Base-by-base conservation (phyloP, 1,284 basidiomycete species). In the Anthracocystis setariae region DNA sequence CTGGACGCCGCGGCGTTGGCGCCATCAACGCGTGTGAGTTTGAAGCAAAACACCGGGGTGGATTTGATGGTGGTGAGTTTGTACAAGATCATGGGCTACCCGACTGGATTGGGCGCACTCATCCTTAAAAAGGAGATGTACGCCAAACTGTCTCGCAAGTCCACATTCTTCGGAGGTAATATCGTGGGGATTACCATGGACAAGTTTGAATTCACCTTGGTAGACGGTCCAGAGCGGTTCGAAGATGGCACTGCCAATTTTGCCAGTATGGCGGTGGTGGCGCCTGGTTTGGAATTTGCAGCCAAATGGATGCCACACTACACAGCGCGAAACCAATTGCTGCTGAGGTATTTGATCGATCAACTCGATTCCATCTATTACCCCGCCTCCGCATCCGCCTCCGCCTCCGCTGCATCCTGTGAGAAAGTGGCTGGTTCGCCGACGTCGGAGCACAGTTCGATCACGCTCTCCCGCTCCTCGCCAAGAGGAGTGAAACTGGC, bases 1-100 rank as follows among this genome's bases (percentile, higher is more conserved):
- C 29, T 69, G 8, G 66, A 69, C 37, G 66, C 66, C 4, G 66
- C 66, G 0, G 66, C 66, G 1, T 51, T 69, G 2, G 66, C 66
- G 1, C 66, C 66, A 1, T 46, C 50, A 8, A 63, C 55, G 0
- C 55, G 59, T 12, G 51, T 69, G 39, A 43, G 37, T 4, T 32
- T 63, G 0, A 18, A 33, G 2, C 8, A 32, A 4, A 23, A 54
- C 9, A 8, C 5, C 7, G 43, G 35, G 10, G 47, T 69, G 9
- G 66, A 69, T 23, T 63, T 58, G 24, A 63, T 63, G 59, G 55
- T 69, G 1, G 51, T 69, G 0, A 50, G 46, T 24, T 25, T 63
- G 25, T 69, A 68, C 50, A 68, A 68, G 51, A 68, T 68, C 46
- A 48, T 50, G 13, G 65, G 65, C 9, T 68, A 50, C 25, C 65